Base-by-base conservation (phyloP, 1,284 basidiomycete species). In the Cystobasidium pallidum region DNA sequence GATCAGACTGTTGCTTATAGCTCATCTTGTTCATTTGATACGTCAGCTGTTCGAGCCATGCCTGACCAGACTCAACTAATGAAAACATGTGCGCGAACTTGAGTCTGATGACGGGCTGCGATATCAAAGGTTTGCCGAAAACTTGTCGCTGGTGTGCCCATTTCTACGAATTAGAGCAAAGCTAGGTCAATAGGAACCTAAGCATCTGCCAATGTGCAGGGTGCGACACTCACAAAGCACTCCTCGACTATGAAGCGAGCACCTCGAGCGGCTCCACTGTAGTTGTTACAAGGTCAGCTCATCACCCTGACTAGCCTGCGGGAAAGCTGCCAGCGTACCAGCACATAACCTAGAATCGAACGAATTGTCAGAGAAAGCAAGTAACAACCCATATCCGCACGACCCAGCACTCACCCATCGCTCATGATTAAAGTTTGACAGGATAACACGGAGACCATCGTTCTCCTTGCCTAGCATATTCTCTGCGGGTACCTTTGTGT, bases 401-500 rank as follows among this genome's bases (percentile, higher is more conserved):
- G 15, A 32, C 24, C 4, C 17, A 19, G 3, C 4, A 55, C 30
- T 36, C 24, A 82, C 81, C 81, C 82, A 82, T 49, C 82, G 80
- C 34, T 54, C 62, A 30, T 67, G 62, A 30, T 73, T 66, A 64
- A 74, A 73, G 41, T 76, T 75, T 2, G 74, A 72, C 7, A 81
- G 75, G 41, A 80, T 78, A 47, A 81, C 81, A 73, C 78, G 80
- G 45, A 83, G 78, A 47, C 82, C 82, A 67, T 82, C 79, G 21
- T 81, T 80, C 62, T 82, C 82, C 62, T 80, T 77, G 45, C 82
- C 82, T 43, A 83, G 77, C 19, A 82, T 77, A 75, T 83, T 81
- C 72, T 79, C 79, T 49, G 78, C 78, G 28, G 82, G 82, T 17
- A 83, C 82, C 75, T 82, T 82, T 75, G 79, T 79, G 26, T 72